phyloP scores from a whole-genome alignment of 139 green algal species.

The Limnomonas spitsbergensis region DNA sequence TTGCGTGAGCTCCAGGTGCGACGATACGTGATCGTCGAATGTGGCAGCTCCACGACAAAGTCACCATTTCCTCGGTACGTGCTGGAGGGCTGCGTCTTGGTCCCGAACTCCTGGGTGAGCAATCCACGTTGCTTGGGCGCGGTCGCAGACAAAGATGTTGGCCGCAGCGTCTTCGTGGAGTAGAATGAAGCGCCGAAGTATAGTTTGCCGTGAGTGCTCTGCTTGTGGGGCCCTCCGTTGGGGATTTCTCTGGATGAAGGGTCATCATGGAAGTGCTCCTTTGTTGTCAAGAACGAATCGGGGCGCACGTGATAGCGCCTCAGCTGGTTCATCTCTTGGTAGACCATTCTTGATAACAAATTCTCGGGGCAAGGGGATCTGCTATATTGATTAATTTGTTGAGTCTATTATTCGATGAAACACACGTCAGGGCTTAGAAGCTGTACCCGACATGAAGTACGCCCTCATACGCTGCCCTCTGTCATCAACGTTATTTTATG shows the following conservation, averaged over 20 bases:
- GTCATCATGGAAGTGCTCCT: conserved; percentile 3
- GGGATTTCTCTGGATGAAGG: background rate
- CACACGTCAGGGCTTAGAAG: too few relatives aligned
- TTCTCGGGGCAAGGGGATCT: too few relatives aligned
- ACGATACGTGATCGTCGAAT: background rate
- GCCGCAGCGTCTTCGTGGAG: background rate
- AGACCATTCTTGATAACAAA: too few relatives aligned
- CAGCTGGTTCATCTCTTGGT: conserved; percentile 10
- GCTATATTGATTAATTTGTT: too few relatives aligned
- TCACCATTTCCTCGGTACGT: background rate
- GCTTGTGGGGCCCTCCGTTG: background rate
- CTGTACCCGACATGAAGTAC: too few relatives aligned
- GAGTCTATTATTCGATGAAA: too few relatives aligned
- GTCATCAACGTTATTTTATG: too few relatives aligned
- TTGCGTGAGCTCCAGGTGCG: background rate
- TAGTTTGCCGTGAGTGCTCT: background rate
- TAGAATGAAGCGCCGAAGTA: background rate
- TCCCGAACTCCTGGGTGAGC: background rate
- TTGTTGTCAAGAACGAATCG: background rate
- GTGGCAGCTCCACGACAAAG: conserved; percentile 7
- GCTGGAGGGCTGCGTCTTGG: background rate
- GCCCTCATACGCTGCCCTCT: too few relatives aligned
- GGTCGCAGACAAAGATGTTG: background rate
- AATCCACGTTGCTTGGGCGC: background rate
- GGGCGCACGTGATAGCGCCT: background rate